These are phyloP conservation scores for Neofusicoccum ribis DNA, from an alignment of 2,329 filamentous ascomycete genomes.

Conservation along the genomic window DNA sequence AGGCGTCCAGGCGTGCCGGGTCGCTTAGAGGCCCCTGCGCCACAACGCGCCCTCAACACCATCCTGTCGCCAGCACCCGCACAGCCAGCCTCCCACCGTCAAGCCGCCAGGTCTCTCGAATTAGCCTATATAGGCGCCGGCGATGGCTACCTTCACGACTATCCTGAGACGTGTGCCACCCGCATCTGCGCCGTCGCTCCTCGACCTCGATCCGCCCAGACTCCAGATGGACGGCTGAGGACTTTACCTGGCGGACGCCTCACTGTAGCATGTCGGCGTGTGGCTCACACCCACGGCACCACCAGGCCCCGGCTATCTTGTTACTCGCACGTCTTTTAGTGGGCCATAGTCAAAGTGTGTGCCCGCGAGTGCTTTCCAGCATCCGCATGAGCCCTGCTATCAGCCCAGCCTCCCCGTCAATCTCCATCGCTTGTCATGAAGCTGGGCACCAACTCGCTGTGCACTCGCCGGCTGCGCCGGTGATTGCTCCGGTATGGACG, in stretches of 20 bases:
- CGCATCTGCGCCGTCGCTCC: background rate
- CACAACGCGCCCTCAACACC: background rate
- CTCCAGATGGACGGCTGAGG: background rate
- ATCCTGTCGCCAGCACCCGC: background rate
- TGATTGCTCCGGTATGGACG: background rate
- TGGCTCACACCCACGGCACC: background rate
- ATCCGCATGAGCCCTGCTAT: background rate
- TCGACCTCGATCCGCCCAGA: background rate
- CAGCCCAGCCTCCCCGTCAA: conserved; percentile 4
- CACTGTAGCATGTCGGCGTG: background rate
- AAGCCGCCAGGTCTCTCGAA: background rate
- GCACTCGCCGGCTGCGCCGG: background rate
- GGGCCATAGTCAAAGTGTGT: too few relatives aligned
- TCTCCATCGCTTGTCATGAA: background rate
- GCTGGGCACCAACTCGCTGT: background rate
- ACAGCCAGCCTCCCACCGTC: background rate
- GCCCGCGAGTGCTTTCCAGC: background rate
- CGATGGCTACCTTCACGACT: too few relatives aligned
- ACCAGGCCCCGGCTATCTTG: background rate
- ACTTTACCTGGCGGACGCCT: background rate
- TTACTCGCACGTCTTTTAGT: too few relatives aligned
- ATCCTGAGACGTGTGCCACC: background rate
- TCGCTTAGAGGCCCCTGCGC: background rate
- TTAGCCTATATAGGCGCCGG: background rate
- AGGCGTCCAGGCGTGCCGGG: background rate